Conservation (phyloP, 73 alveolate species). For the Paraurostyla sp. region DNA sequence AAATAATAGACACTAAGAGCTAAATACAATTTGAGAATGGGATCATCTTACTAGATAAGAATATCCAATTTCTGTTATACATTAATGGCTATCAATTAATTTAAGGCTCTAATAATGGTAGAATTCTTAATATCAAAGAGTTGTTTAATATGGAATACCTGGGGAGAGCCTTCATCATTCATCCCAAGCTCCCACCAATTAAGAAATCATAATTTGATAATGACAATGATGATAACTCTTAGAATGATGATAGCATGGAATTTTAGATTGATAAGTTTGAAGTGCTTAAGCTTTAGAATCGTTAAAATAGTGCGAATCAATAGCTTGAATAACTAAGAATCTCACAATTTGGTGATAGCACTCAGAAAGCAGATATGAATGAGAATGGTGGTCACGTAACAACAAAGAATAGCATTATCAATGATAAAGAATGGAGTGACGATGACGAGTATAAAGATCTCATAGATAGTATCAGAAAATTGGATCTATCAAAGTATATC, state of each 20-base stretch:
- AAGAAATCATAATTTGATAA: neutral
- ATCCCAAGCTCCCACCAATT: neutral
- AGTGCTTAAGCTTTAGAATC: neutral
- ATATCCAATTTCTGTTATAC: neutral
- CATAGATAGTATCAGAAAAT: neutral
- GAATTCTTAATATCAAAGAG: constrained; percentile 14
- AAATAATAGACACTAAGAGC: neutral
- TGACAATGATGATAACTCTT: neutral
- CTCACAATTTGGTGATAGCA: neutral
- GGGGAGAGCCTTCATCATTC: neutral
- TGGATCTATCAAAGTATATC: neutral
- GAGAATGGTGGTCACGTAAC: neutral
- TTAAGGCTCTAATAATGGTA: neutral
- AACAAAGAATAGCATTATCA: neutral
- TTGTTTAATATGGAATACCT: neutral
- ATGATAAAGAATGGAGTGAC: constrained; percentile 25
- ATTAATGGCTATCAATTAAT: constrained; percentile 5
- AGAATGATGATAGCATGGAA: neutral
- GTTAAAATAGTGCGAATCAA: constrained; percentile 13
- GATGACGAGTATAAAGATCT: constrained; percentile 19
- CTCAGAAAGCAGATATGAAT: neutral
- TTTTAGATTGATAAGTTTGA: constrained; percentile 1
- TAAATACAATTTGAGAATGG: constrained; percentile 37
- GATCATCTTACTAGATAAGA: constrained; percentile 19
- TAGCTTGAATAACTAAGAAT: neutral